Evolutionary conservation across 1,284 basidiomycete genomes (phyloP).

Genomic region (Cutaneotrichosporon mucoides): DNA sequence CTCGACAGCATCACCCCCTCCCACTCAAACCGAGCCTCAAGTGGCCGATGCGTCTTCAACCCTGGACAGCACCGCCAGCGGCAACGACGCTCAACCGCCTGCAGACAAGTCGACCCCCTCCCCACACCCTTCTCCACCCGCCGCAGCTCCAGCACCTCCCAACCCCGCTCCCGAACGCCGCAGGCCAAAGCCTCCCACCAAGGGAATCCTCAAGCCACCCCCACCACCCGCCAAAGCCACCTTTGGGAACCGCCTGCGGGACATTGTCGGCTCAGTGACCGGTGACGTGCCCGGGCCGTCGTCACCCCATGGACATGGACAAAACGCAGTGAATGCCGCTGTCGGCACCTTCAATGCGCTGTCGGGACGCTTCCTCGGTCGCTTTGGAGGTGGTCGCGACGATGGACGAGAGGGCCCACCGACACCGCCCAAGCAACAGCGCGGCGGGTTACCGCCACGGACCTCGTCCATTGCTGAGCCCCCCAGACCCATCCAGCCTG

Average conservation of each 20-base stretch:
- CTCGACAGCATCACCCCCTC: no score
- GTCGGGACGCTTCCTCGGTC: constrained; percentile 30
- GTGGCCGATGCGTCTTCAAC: neutral
- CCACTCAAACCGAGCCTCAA: neutral
- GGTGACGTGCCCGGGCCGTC: constrained; percentile 23
- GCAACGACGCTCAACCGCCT: neutral
- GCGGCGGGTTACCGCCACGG: neutral
- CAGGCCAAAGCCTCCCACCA: constrained; percentile 42
- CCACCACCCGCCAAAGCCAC: constrained; percentile 47
- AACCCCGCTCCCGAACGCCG: constrained; percentile 27
- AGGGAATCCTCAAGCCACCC: constrained; percentile 48
- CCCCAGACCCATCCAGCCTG: neutral
- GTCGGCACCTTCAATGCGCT: constrained; percentile 33
- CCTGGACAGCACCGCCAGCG: neutral
- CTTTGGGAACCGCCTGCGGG: constrained; percentile 43
- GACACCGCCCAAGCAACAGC: neutral
- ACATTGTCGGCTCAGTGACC: constrained; percentile 38
- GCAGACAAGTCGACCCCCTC: constrained; percentile 5
- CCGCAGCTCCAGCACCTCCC: neutral
- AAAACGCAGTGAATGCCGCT: constrained; percentile 18
- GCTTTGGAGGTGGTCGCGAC: constrained; percentile 19
- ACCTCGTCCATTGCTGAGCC: neutral
- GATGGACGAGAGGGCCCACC: neutral
- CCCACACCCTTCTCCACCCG: constrained; percentile 3
- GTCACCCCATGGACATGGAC: neutral